Evolutionary conservation across 176 grass and related monocot species (phyloP).

Genomic region (Oryza nivara): DNA sequence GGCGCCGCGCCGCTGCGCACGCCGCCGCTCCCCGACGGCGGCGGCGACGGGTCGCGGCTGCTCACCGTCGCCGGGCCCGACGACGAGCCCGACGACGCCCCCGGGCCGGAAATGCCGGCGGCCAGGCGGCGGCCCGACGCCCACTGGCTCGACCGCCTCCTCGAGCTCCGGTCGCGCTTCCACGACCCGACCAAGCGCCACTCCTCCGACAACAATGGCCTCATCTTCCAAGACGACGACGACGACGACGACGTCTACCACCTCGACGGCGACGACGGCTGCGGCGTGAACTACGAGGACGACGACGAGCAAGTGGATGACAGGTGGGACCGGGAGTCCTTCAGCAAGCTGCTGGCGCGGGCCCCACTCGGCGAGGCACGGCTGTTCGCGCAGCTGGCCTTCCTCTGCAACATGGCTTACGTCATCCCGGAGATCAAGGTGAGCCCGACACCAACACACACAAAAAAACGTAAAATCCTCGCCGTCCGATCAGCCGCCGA

Average conservation of each 20-base stretch:
- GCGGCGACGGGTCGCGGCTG: conserved; percentile 45
- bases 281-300: conserved; percentile 78
- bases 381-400: conserved; percentile 83
- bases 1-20: conserved; percentile 50
- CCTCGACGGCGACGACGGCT: conserved; percentile 45
- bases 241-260: conserved; percentile 27
- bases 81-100: conserved; percentile 38
- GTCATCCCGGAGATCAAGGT: conserved; percentile 95
- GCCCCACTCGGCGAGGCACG: conserved; percentile 65
- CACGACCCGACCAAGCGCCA: conserved; percentile 51
- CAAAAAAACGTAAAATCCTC: background rate
- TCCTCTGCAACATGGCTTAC: conserved; percentile 98
- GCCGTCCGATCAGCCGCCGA: background rate
- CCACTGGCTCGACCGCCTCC: conserved; percentile 77
- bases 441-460: background rate
- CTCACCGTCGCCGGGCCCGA: conserved; percentile 47
- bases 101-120: conserved; percentile 20
- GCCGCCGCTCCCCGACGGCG: conserved; percentile 49
- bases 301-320: conserved; percentile 33
- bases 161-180: conserved; percentile 75
- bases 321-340: conserved; percentile 76
- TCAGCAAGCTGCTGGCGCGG: conserved; percentile 66
- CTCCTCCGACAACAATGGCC: conserved; percentile 26
- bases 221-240: conserved; percentile 30
- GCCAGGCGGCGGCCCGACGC: conserved; percentile 34